Base-by-base conservation (phyloP, 306 rosid species). In the Quercus engelmannii region DNA sequence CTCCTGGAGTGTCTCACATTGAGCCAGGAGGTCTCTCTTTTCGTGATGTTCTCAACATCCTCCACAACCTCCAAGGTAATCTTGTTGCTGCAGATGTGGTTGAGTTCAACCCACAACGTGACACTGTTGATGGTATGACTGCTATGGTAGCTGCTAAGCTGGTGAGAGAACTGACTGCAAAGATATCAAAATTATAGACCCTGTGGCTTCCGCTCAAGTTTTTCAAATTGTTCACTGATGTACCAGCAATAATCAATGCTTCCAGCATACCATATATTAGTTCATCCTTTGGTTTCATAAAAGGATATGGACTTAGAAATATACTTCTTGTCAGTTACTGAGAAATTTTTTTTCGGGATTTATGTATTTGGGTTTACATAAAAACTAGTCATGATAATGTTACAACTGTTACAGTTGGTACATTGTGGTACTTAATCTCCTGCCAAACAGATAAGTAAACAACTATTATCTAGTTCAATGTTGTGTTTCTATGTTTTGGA, bases 71-170 rank as follows among this genome's bases (percentile, higher is more conserved):
- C 77, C 86, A 93, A 83, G 99, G 98, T 0, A 87, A 91, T 35
- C 84, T 93, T 21, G 96, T 95, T 71, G 98, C 87, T 1, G 99
- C 89, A 9, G 99, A 95, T 18, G 97, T 95, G 14, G 99, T 91
- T 1, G 99, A 95, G 63, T 87, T 93, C 73, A 95, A 95, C 81
- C 99, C 99, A 1, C 99, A 93, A 73, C 97, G 99, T 0, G 99
- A 95, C 57, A 95, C 97, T 1, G 97, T 91, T 5, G 98, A 90
- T 35, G 99, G 98, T 78, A 93, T 95, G 99, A 95, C 99, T 30
- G 99, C 97, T 55, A 95, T 95, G 99, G 99, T 95, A 74, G 98
- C 97, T 65, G 99, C 99, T 6, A 95, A 95, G 88, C 78, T 95
- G 78, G 99, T 93, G 57, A 90, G 97, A 87, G 99, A 95, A 80